Base-by-base conservation (phyloP, 768 basidiomycete genomes). In the Kwoniella botswanensis region DNA sequence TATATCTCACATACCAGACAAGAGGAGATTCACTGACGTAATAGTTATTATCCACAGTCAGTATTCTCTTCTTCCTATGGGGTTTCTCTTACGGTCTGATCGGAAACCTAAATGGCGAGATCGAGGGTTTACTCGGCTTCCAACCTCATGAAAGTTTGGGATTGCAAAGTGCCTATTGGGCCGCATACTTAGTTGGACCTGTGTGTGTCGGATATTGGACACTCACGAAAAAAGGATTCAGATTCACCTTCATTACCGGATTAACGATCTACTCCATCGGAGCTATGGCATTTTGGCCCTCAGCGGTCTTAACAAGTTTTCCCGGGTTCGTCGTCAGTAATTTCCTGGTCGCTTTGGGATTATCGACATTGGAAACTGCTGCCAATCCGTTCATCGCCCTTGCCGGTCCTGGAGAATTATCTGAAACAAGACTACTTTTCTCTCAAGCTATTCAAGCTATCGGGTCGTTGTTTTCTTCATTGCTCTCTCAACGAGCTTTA, bases 71-170 rank as follows among this genome's bases (percentile, higher is more conserved):
- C 74, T 76, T 81, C 74, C 53, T 80, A 15, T 83, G 82, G 82
- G 82, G 82, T 10, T 80, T 81, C 70, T 77, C 78, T 2, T 81
- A 81, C 57, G 82, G 82, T n/a, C 73, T 83, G 3, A 72, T 83
- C 11, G 82, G 82, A 0, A 80, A 75, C 1, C 71, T 83, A 53
- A 83, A 75, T 63, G 71, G 71, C 13, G 63, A 77, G 53, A 81
- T 81, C 62, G 76, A 76, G 50, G 43, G 44, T 7, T 58, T 80
- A 21, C 70, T 82, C 2, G 65, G 68, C 17, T 82, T 78, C 65
- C n/a, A 70, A 15, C 67, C 74, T 4, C 54, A 65, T 7, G 69
- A 76, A 62, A 67, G 62, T 24, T 65, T 83, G 44, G 77, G 74
- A 11, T 68, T 80, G 18, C 76, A 77, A 54, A 79, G 73, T 58